These are phyloP conservation scores for Mortierella sp. DNA, from an alignment of 371 early-diverging fungal genomes.

Conservation along the genomic window DNA sequence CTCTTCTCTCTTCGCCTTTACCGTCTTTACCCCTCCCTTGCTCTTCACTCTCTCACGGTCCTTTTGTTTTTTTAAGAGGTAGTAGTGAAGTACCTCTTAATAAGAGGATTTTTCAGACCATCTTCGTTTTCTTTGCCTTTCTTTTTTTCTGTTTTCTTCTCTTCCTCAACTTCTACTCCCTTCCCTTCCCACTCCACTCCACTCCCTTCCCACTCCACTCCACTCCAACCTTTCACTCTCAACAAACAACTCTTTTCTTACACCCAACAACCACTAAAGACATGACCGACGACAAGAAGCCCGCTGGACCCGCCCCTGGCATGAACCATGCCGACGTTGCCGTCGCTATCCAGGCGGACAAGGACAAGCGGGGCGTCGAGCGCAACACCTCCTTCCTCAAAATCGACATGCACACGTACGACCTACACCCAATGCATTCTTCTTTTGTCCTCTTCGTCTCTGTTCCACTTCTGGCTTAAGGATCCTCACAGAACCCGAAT, in stretches of 20 bases:
- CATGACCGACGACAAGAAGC: slow-evolving; percentile 34
- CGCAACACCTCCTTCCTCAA: slow-evolving; percentile 59
- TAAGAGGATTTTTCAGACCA: not conserved
- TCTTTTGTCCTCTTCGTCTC: not conserved
- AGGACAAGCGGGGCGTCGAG: slow-evolving; percentile 45
- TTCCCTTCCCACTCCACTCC: not conserved
- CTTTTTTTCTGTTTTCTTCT: not conserved
- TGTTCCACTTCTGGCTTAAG: not conserved
- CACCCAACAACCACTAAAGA: not conserved
- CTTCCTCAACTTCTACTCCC: no score
- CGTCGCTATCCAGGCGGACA: slow-evolving; percentile 46
- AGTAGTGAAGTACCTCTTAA: no score
- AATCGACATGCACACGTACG: slow-evolving; percentile 60
- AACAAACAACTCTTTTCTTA: not conserved
- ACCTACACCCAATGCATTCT: not conserved
- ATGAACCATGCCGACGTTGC: slow-evolving; percentile 56
- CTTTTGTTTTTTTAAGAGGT: no score
- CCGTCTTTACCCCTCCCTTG: not conserved
- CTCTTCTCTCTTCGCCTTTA: not conserved
- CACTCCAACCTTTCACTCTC: not conserved
- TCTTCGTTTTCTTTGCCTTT: not conserved
- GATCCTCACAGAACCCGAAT: no score
- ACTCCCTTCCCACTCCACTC: not conserved
- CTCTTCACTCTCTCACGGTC: not conserved
- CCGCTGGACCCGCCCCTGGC: slow-evolving; percentile 38